Conservation (phyloP, 2,329 filamentous ascomycete genomes). For the Aschersonia sp. region DNA sequence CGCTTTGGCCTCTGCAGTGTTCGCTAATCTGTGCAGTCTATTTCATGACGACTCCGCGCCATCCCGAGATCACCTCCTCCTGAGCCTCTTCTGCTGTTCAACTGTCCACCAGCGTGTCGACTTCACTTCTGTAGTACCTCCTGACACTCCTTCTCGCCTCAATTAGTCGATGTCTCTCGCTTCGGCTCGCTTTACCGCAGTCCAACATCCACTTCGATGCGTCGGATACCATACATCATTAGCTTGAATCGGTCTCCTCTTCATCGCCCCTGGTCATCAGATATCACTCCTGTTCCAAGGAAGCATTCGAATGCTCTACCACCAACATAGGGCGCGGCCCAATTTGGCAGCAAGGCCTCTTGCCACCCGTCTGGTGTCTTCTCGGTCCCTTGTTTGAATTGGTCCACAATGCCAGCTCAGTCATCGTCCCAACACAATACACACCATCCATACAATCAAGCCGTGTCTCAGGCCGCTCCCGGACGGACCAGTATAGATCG, state of each 20-base stretch:
- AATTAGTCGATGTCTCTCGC: not conserved
- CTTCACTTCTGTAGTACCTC: not conserved
- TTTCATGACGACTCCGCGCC: no score
- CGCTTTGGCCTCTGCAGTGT: no score
- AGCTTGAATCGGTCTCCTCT: not conserved
- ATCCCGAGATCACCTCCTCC: no score
- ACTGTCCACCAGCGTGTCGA: no score
- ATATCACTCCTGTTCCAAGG: not conserved
- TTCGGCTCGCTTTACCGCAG: not conserved
- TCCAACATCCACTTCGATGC: not conserved
- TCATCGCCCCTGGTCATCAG: not conserved
- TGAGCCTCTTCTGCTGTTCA: no score
- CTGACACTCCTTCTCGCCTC: not conserved
- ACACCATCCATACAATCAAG: constrained; percentile 18
- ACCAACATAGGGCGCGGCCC: constrained; percentile 21
- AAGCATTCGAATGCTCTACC: constrained; percentile 21
- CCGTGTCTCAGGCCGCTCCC: constrained; percentile 15
- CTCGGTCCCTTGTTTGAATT: constrained; percentile 15
- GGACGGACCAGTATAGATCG: constrained; percentile 37
- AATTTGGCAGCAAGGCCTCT: constrained; percentile 20
- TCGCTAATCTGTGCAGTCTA: no score
- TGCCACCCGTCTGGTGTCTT: constrained; percentile 18
- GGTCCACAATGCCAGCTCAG: constrained; percentile 16
- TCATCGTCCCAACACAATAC: constrained; percentile 19
- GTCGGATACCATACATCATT: not conserved